Base-by-base conservation (phyloP, 495 filamentous ascomycete species). In the Filosporella fistucella region DNA sequence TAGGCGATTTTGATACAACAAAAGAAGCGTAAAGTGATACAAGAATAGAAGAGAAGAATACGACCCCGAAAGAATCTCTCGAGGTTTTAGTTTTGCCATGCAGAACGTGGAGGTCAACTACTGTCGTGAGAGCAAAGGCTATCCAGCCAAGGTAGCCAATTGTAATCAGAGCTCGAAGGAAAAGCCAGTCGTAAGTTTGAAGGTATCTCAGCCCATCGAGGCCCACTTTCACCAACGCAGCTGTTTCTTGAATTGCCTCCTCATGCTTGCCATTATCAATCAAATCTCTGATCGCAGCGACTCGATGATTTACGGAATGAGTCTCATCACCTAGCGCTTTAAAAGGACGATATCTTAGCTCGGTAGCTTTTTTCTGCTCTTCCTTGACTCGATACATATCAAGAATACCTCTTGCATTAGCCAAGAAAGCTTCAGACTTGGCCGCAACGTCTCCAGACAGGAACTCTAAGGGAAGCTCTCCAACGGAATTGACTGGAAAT, bases 351-450 rank as follows among this genome's bases (percentile, higher is more conserved):
- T 90, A 99, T 45, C 81, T 74, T 28, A 99, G 59, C 59, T 89
- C 79, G 0, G 77, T 82, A 3, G 74, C 66, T 56, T 80, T 81
- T 63, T 97, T 97, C 56, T 85, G 76, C 49, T 83, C 80, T 61
- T 99, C 93, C 64, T 99, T 99, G 45, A 99, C 87, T 11, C 75
- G 81, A 63, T 99, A 99, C 85, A 96, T 96, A 58, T 99, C 94
- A 16, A 97, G 65, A 35, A 99, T 89, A n/a, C 81, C 82, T 51
- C 77, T 81, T 1, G 91, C 85, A 57, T 99, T 99, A 7, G 87
- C 85, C 29, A 93, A 72, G 16, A 87, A 80, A 6, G 90, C 94
- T 64, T 88, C 74, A 0, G 94, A 90, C 68, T 96, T 95, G 41
- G 85, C 80, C 44, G 78, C 71, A 11, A 77, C 69, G 56, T 77